Conservation (phyloP, 257 asterid genomes). For the Solanum commersonii region DNA sequence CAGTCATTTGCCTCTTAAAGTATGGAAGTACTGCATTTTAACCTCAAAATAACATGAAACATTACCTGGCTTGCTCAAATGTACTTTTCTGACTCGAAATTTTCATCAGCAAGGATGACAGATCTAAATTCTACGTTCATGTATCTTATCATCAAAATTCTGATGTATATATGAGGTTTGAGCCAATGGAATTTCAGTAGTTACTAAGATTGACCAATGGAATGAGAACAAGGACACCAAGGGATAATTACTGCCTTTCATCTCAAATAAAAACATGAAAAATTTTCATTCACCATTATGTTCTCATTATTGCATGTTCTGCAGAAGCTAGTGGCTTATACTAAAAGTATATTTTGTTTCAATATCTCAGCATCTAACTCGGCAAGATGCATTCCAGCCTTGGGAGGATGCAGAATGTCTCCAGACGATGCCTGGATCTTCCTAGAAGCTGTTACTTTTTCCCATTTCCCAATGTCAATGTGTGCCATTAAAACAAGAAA, state of each 20-base stretch:
- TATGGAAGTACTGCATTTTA: neutral
- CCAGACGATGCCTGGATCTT: neutral
- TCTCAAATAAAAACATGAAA: neutral
- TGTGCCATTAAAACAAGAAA: neutral
- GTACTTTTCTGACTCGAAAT: neutral
- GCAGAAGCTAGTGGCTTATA: neutral
- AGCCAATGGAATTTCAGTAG: neutral
- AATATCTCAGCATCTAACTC: slow-evolving; percentile 7
- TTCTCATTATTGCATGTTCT: neutral
- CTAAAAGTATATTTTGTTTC: neutral
- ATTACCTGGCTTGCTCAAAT: neutral
- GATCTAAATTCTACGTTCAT: neutral
- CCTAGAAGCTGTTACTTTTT: neutral
- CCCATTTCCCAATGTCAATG: neutral
- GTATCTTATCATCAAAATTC: neutral
- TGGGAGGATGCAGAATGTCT: slow-evolving; percentile 14
- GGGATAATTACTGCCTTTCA: neutral
- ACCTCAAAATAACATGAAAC: neutral
- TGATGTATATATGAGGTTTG: neutral
- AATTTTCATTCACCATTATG: neutral
- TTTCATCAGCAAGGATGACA: neutral
- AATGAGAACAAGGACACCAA: neutral
- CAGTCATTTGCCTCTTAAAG: neutral
- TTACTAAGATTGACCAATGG: neutral
- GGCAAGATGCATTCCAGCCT: slow-evolving; percentile 14